Base-by-base conservation (phyloP, 1,284 basidiomycete genomes). In the Tilletia setariae region DNA sequence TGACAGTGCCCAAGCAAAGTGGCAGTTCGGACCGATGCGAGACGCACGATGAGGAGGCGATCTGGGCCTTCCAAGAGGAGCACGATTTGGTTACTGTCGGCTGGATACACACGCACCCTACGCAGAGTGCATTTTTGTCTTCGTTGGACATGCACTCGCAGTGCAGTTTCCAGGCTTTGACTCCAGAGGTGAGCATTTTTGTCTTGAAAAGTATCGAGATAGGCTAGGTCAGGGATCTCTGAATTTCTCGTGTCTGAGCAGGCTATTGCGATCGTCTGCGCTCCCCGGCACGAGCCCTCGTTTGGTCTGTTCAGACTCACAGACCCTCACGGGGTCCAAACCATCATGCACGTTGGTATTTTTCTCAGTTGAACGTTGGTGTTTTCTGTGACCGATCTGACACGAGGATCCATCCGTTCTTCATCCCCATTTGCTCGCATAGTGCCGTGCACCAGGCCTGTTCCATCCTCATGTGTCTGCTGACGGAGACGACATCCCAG, bases 21-120 rank as follows among this genome's bases (percentile, higher is more conserved):
- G 89, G 90, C 67, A 92, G 91, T 71, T 88, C 89, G 70, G 91
- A 94, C 84, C 92, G 90, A 43, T 94, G 93, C 83, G 89, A 89
- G 61, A 94, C 92, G 88, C 89, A 90, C 68, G 89, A 90, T 78
- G 93, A 94, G 76, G 92, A 93, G 79, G 84, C 91, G 51, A 90
- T 93, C n/a, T 83, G 92, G 80, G 86, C 88, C 75, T 92, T 93
- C 80, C 92, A 91, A 72, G 89, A 91, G 53, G 87, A 88, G 76
- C 84, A 90, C 68, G 87, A 86, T 70, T 81, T 94, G 76, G 89
- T 94, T 67, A 93, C 91, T 6, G 86, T 95, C 63, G 93, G 92
- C 69, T 94, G 92, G 93, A 94, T 94, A 73, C 92, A 94, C 83
- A 94, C 92, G 0, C 92, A 94, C 81, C 93, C 93, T 1, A 90